Percentiles rank a stretch among this genome's conserved stretches.
These are phyloP conservation scores for Akanthomyces uredinophilus DNA, from an alignment of 2,329 filamentous ascomycete species.

Conservation along the genomic window DNA sequence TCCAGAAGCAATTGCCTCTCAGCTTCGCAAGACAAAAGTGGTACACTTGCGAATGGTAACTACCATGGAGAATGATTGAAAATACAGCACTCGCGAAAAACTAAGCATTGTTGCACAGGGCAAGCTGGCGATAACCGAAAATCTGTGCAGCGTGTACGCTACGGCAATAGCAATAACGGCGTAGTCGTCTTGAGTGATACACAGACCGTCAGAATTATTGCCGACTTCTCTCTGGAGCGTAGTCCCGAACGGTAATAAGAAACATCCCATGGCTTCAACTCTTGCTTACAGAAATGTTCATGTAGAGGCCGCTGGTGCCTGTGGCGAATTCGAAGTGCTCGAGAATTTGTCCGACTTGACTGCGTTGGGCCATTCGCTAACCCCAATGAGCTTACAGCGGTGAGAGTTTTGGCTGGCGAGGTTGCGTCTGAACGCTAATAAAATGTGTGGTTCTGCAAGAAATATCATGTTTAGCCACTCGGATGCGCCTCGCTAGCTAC, in stretches of 20 bases:
- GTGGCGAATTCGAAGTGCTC: constrained; percentile 51
- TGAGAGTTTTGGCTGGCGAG: too few species aligned
- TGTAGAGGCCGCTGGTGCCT: constrained; percentile 32
- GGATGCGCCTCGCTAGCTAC: too few species aligned
- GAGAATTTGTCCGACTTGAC: constrained; percentile 51
- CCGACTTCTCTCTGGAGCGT: constrained; percentile 54
- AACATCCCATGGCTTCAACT: too few species aligned
- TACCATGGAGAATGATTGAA: not conserved
- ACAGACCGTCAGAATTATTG: constrained; percentile 49
- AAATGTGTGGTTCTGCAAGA: too few species aligned
- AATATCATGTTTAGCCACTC: too few species aligned
- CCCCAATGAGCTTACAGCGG: too few species aligned
- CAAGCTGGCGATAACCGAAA: constrained; percentile 17
- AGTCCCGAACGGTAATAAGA: constrained; percentile 46
- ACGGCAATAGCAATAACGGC: constrained; percentile 27
- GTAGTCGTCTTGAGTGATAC: constrained; percentile 45
- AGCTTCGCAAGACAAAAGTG: not conserved
- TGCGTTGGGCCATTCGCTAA: too few species aligned
- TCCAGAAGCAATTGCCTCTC: not conserved
- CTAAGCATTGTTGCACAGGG: not conserved
- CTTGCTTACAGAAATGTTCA: constrained; percentile 18
- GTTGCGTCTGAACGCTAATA: too few species aligned
- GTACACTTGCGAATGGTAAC: not conserved
- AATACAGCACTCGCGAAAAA: not conserved
- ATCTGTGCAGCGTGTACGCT: constrained; percentile 21